Base-by-base conservation (phyloP, 345 rosid species). In the Lepidium sativum region DNA sequence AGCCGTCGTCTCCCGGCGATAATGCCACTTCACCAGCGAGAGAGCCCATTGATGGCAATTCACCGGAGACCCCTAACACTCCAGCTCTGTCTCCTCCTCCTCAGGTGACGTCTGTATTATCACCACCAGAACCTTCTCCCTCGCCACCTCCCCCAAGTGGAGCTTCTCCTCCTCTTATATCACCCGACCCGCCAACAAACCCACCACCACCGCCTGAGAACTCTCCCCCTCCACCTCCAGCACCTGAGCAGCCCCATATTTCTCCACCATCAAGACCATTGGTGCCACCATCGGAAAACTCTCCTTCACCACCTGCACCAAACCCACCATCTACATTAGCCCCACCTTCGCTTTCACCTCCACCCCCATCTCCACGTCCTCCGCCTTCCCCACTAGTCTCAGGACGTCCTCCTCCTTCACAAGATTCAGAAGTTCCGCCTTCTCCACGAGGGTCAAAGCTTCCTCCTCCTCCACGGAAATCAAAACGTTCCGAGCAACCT, bases 31-130 rank as follows among this genome's bases (percentile, higher is more conserved):
- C 75, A 69, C 50, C 83, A 78, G 9, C 77, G 70, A 18, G 43
- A 50, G 49, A 64, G 42, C 29, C 66, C 69, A 45, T 7, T 41
- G 4, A 37, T 70, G 68, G 69, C 42, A 70, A 29, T 55, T 9
- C 68, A 54, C 49, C 50, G 16, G 62, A 54, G 34, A 17, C 15
- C 20, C 35, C 63, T 13, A 38, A 23, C 18, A 41, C 80, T 44
- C 69, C 80, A 38, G 23, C 74, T 71, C 62, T 7, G 2, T 60
- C 81, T 59, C 44, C 80, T 32, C 57, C 75, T n/a, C n/a, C n/a
- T 34, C 14, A 69, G 32, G 54, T 71, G 17, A 49, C 79, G 12
- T 73, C 85, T 6, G 72, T 67, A 8, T 49, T 41, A 56, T 31
- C 80, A 59, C 78, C 79, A 1, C 57, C 42, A 42, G 11, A 69